Percentiles rank a stretch among this genome's conserved stretches.
Evolutionary conservation across 495 filamentous ascomycete species (phyloP).

Genomic region (Lophium mytilinum): DNA sequence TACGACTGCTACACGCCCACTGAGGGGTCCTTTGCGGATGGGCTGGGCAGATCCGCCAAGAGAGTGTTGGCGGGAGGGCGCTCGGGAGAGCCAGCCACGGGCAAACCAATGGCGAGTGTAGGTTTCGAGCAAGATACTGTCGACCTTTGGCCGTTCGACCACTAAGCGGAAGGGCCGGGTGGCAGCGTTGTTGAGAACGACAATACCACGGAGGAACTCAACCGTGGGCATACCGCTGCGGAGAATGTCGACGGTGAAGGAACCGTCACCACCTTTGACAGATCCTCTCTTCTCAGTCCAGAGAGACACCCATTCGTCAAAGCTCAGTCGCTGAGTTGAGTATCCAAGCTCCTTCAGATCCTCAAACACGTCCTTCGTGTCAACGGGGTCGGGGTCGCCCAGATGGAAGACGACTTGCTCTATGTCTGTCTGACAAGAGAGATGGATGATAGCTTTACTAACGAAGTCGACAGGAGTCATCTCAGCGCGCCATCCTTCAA

Average conservation of each 20-base stretch:
- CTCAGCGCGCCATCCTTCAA: constrained; percentile 60
- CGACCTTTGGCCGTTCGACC: constrained; percentile 53
- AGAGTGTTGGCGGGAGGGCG: constrained; percentile 40
- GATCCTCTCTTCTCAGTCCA: constrained; percentile 54
- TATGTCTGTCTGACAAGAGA: constrained; percentile 47
- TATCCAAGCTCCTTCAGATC: constrained; percentile 54
- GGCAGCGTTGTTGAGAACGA: constrained; percentile 51
- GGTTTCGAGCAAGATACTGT: constrained; percentile 50
- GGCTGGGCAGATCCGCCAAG: constrained; percentile 29
- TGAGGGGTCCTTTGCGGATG: constrained; percentile 40
- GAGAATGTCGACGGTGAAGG: constrained; percentile 43
- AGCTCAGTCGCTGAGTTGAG: constrained; percentile 47
- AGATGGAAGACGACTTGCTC: constrained; percentile 53
- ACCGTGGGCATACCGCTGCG: constrained; percentile 54
- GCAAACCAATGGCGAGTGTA: constrained; percentile 65
- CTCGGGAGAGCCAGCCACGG: constrained; percentile 53
- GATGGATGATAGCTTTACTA: constrained; percentile 53
- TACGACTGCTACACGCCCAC: constrained; percentile 46
- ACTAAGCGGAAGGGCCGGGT: constrained; percentile 48
- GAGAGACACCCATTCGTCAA: constrained; percentile 55
- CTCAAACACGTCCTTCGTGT: constrained; percentile 48
- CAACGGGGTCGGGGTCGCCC: constrained; percentile 55
- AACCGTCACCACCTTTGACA: constrained; percentile 50
- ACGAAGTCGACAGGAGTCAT: constrained; percentile 69
- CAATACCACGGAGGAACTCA: constrained; percentile 49